Base-by-base conservation (phyloP, 108 stramenopile species). In the Skeletonema marinoi region DNA sequence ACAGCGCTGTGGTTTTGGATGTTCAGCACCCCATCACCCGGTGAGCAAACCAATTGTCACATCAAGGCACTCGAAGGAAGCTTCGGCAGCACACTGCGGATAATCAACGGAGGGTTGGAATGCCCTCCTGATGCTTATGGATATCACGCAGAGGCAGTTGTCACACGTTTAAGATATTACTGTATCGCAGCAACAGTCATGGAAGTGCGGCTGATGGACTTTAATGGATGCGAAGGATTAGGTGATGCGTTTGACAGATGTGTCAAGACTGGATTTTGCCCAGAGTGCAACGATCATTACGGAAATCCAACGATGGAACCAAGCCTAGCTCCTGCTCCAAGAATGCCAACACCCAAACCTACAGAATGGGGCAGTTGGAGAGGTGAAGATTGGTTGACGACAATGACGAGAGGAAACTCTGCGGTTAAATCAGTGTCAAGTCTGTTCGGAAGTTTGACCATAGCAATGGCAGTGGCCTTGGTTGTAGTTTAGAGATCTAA, bases 1-100 rank as follows among this genome's bases (percentile, higher is more conserved):
- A 82, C 81, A 4, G 81, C 81, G 21, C 41, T 82, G 9, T 82
- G 81, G 81, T 82, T 82, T 72, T 82, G 81, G 81, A 31, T 71
- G 17, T 82, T 82, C 61, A 71, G 71, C 2, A 82, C 64, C 32
- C 60, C 48, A 0, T 25, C 25, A 17, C 33, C 48, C 12, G 75
- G 65, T 17, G 59, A 39, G 54, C 71, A 67, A 51, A 68, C 81
- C 2, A 82, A 74, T 17, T 76, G 75, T 50, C 81, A 82, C 56
- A 64, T 82, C 35, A 66, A 82, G 67, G 66, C 81, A 16, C 21
- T 79, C 36, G 66, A 68, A 21, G 78, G 78, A 31, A 72, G 66
- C 50, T 79, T 79, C 68, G 78, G 78, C 4, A 67, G 78, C 6
- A 50, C 71, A 12, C 51, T 79, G 46, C 68, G 58, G 8, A 68